Evolutionary conservation across 2,329 filamentous ascomycete species (phyloP), one percentile per base, ranked within the genome.

Genomic region (Pseudocercospora crystallina): DNA sequence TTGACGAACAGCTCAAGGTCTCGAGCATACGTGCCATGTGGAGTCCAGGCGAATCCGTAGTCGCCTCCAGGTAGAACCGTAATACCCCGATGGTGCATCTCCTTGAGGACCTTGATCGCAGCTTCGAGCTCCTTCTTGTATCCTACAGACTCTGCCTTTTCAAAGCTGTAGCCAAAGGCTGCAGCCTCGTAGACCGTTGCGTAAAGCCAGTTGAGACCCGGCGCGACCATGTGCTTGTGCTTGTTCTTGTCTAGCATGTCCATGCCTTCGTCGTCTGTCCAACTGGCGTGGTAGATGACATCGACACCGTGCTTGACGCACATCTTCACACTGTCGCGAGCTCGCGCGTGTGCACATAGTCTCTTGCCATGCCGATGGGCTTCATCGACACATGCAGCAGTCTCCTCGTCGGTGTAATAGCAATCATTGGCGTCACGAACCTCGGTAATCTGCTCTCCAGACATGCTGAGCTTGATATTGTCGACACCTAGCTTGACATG

Each of bases 261-360:
- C 58, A 73, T 68, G n/a, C 64, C 59, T 61, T 69, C 68, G 20
- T 71, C 69, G 49, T 77, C 73, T 11, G 73, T 73, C 44, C 69
- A 77, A 0, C 67, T 72, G 1, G 71, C 75, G 54, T 78, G 74
- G 54, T 73, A 77, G 39, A 78, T 76, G 74, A 56, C 77, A 73
- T 77, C 75, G 0, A 77, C 72, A 1, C 73, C 73, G 39, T 73
- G 69, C 47, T 65, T 64, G 32, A 73, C 59, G 56, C 70, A 75
- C 65, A 74, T 69, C 37, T 67, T 71, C 5, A 78, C 71, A 1
- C 69, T 71, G 41, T 76, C 75, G 33, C 72, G 53, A 2, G 74
- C 71, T 26, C 75, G 53, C 14, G 61, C 59, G 32, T 63, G 58
- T 56, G 74, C 65, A 50, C 75, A 77, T 1, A 77, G 55, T 9